phyloP scores from a whole-genome alignment of 768 basidiomycete genomes.

The Xanthoconium stramineum region DNA sequence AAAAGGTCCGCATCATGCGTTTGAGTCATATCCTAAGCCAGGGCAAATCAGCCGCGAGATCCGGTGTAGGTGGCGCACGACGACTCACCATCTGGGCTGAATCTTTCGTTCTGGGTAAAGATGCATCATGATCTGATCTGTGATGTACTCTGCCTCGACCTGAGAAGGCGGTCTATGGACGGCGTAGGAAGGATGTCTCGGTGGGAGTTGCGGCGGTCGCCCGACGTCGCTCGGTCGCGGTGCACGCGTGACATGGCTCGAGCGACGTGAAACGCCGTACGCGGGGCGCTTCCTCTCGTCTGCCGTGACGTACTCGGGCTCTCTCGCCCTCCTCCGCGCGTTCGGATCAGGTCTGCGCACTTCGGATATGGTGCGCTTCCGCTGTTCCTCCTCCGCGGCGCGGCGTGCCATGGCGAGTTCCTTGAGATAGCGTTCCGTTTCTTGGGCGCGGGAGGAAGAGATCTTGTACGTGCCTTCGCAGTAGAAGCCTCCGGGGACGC shows the following conservation, averaged over 20 bases:
- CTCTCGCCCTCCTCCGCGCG: conserved; percentile 16
- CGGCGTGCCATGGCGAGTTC: conserved; percentile 23
- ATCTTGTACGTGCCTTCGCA: conserved; percentile 35
- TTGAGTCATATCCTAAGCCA: conserved; percentile 20
- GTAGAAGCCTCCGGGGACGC: conserved; percentile 33
- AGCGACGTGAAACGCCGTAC: conserved; percentile 4
- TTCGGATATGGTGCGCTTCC: conserved; percentile 27
- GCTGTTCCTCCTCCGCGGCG: conserved; percentile 29
- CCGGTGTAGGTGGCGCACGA: neutral
- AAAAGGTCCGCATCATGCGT: neutral
- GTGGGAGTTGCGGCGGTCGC: conserved; percentile 15
- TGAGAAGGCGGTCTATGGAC: conserved; percentile 22
- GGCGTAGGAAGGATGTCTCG: conserved; percentile 9
- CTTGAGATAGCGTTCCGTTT: conserved; percentile 31
- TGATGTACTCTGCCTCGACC: conserved; percentile 30
- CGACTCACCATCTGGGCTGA: conserved; percentile 31
- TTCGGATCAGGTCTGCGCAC: conserved; percentile 23
- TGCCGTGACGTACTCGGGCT: conserved; percentile 1
- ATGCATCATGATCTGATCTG: conserved; percentile 35
- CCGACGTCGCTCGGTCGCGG: conserved; percentile 20
- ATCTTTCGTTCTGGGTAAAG: conserved; percentile 32
- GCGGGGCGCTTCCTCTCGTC: conserved; percentile 5
- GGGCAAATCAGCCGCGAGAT: neutral
- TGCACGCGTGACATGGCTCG: neutral
- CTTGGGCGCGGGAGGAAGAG: conserved; percentile 32